Base-by-base conservation (phyloP, 1,284 basidiomycete genomes). In the Trichosporon sp. region DNA sequence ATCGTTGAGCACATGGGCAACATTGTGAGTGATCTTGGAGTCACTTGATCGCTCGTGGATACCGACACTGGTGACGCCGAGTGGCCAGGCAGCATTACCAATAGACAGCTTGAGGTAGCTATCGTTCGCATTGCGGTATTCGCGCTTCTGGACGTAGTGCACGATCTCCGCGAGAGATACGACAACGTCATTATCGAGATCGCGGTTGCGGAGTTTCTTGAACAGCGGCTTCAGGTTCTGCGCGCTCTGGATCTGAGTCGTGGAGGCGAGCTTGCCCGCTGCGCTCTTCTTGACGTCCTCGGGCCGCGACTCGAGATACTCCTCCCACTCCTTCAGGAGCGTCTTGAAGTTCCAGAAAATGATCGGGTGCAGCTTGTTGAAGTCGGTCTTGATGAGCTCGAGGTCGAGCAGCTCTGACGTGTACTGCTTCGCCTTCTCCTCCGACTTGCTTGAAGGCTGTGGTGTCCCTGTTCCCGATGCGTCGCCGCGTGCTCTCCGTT, bases 81-180 rank as follows among this genome's bases (percentile, higher is more conserved):
- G 98, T 0, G 96, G 96, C 96, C 96, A 99, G 1, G 96, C 95
- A 0, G 96, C 95, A 75, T 97, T 99, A 16, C 96, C 96, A 67
- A 99, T 99, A 4, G 91, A 95, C 33, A 99, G 83, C 25, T 95
- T 89, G 16, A 99, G 86, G 79, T 99, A 99, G 0, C 94, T 89
- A 77, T 99, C 96, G 74, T 99, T 99, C 0, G 96, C 96, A 64
- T 85, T 86, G 73, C 96, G 90, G 74, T 99, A 99, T 78, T 95
- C 87, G 29, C 96, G 87, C 70, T 86, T 89, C 78, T 99, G 96
- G 90, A 97, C 94, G 80, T 92, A 84, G 74, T 98, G 91, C 2
- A 98, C 91, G 65, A 99, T 96, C 79, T 99, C 95, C 9, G 95
- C 89, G 56, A 99, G 89, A 33, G 90, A 88, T 37, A 85, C 86